phyloP scores from a whole-genome alignment of 169 alveolate genomes.

The Cryptosporidium xiaoi region DNA sequence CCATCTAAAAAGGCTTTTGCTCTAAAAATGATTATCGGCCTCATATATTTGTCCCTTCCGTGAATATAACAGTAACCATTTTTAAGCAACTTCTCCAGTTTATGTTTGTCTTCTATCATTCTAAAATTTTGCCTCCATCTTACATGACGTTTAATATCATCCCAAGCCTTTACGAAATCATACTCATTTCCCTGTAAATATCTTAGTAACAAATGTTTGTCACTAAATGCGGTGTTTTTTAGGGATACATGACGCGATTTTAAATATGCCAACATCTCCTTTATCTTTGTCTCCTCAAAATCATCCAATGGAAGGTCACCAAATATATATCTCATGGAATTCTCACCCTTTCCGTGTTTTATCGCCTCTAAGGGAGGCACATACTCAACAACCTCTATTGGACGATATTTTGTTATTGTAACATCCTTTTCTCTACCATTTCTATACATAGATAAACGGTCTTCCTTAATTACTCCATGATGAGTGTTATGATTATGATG shows the following conservation, averaged over 20 bases:
- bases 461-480: constrained; percentile 10
- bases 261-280: constrained; percentile 74
- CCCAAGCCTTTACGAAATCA: constrained; percentile 76
- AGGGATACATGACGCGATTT: constrained; percentile 68
- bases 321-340: constrained; percentile 75
- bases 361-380: constrained; percentile 67
- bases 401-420: constrained; percentile 51
- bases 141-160: constrained; percentile 79
- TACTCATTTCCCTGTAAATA: constrained; percentile 82
- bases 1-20: constrained; percentile 65
- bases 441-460: constrained; percentile 53
- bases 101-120: constrained; percentile 72
- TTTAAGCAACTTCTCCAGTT: constrained; percentile 75
- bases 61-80: constrained; percentile 79
- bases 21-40: constrained; percentile 81
- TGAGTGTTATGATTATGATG: constrained; percentile 17
- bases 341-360: constrained; percentile 55
- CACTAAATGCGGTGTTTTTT: constrained; percentile 77
- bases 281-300: constrained; percentile 75
- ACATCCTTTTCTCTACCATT: constrained; percentile 58
- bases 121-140: constrained; percentile 76
- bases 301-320: constrained; percentile 79
- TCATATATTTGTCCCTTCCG: constrained; percentile 79
- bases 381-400: constrained; percentile 34
- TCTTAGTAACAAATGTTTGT: constrained; percentile 76